Conservation (phyloP, 345 rosid genomes). For the Tarenaya hassleriana region DNA sequence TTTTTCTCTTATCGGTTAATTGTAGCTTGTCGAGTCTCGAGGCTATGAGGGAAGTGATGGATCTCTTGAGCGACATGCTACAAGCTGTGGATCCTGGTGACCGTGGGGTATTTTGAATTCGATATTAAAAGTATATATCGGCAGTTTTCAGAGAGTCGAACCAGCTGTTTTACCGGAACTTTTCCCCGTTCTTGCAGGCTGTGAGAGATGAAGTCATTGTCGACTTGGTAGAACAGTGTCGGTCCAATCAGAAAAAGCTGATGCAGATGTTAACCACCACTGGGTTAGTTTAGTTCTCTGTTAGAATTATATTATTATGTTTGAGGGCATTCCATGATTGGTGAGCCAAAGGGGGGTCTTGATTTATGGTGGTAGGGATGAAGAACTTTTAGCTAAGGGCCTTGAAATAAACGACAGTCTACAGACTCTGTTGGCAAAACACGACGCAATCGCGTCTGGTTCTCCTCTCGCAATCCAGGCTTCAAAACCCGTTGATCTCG, state of each 20-base stretch:
- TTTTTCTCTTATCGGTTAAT: constrained; percentile 8
- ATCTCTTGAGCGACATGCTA: constrained; percentile 83
- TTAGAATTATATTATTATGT: constrained; percentile 4
- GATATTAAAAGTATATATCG: constrained; percentile 2
- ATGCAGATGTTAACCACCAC: constrained; percentile 94
- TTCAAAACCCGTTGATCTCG: constrained; percentile 34
- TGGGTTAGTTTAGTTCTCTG: constrained; percentile 58
- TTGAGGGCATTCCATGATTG: constrained; percentile 17
- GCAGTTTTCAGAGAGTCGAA: neutral
- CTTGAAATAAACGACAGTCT: constrained; percentile 84
- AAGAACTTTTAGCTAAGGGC: constrained; percentile 75
- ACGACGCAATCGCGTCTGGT: constrained; percentile 88
- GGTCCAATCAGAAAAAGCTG: constrained; percentile 81
- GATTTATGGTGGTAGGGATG: constrained; percentile 67
- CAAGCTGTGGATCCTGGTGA: constrained; percentile 80
- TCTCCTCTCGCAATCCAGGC: constrained; percentile 45
- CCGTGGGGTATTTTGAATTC: constrained; percentile 41
- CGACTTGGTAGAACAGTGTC: constrained; percentile 78
- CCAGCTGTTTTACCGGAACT: too few species aligned
- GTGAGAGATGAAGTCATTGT: constrained; percentile 91
- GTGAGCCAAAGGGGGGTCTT: constrained; percentile 13
- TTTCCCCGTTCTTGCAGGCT: constrained; percentile 46
- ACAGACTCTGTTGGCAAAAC: constrained; percentile 68
- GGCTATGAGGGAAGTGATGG: constrained; percentile 76
- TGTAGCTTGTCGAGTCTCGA: constrained; percentile 71